These are phyloP conservation scores for Favolaschia claudopus DNA, from an alignment of 768 basidiomycete species.

Conservation along the genomic window DNA sequence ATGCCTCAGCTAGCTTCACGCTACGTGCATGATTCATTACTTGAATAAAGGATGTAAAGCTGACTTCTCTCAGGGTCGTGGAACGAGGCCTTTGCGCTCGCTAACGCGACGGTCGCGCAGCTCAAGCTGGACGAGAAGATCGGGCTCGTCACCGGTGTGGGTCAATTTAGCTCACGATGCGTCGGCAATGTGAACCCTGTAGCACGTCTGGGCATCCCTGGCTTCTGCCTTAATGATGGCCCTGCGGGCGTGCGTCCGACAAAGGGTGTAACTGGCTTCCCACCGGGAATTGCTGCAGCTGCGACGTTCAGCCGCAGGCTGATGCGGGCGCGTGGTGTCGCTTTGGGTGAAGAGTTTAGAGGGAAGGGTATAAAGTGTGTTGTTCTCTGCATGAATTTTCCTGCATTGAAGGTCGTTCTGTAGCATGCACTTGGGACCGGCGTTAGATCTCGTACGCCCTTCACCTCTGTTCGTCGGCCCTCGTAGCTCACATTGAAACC, in stretches of 20 bases:
- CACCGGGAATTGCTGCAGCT: slow-evolving; percentile 64
- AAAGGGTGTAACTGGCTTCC: slow-evolving; percentile 58
- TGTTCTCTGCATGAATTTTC: background rate
- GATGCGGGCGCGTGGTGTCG: slow-evolving; percentile 67
- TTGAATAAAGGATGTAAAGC: background rate
- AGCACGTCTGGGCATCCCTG: slow-evolving; percentile 49
- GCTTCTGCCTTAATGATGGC: slow-evolving; percentile 57
- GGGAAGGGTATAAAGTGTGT: slow-evolving; percentile 66
- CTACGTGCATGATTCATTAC: background rate
- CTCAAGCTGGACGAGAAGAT: slow-evolving; percentile 57
- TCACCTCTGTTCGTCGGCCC: background rate
- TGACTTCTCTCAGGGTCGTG: slow-evolving; percentile 47
- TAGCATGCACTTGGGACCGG: slow-evolving; percentile 59
- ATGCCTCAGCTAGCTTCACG: too few species aligned
- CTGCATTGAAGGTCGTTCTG: background rate
- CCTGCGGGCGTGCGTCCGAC: slow-evolving; percentile 53
- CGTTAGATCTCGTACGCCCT: slow-evolving; percentile 58
- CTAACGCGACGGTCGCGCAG: slow-evolving; percentile 42
- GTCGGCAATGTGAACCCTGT: slow-evolving; percentile 55
- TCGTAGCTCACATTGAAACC: background rate
- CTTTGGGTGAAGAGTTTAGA: slow-evolving; percentile 72
- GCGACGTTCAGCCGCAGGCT: slow-evolving; percentile 65
- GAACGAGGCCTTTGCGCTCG: slow-evolving; percentile 51
- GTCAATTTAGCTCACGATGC: slow-evolving; percentile 53
- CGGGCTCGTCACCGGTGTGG: slow-evolving; percentile 53